Base-by-base conservation (phyloP, 2,329 filamentous ascomycete genomes). In the Penicillium sp. region DNA sequence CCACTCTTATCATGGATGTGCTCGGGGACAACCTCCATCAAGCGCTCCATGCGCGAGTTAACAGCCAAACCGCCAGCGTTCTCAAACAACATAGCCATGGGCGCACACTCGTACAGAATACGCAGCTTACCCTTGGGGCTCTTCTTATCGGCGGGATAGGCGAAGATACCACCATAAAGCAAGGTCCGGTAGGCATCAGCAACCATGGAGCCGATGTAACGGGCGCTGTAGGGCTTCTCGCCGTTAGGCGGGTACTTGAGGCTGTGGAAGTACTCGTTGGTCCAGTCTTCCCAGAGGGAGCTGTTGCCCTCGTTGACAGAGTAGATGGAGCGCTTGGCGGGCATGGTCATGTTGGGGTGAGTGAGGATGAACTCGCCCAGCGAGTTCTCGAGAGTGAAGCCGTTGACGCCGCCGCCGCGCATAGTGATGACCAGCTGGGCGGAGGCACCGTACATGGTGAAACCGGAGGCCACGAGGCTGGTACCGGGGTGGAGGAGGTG, bases 391-490 rank as follows among this genome's bases (percentile, higher is more conserved):
- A 98, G 83, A 22, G 93, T 98, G 78, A 98, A 98, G 63, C 93
- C 93, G 73, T 97, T 96, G 72, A 98, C 93, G 52, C 74, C 80
- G 55, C 90, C 87, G 57, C 84, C 88, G 72, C 86, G 87, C 89
- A 97, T 96, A 59, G 93, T 98, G 66, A 98, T 86, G 63, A 98
- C 93, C 37, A 98, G 79, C 75, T 97, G 91, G 3, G 93, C 84
- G 3, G 90, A 96, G 59, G 93, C 93, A 65, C 93, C 93, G 74
- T 98, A 98, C 93, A 98, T 98, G 72, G 93, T 98, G 79, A 98
- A 98, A n/a, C 93, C 93, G 18, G 88, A 85, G 28, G 93, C 91
- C 16, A 97, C 81, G 57, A 97, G 81, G 72, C 96, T 90, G 1
- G 87, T 91, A 46, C 93, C 93, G 1, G 93, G 87, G 70, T 84